These are phyloP conservation scores for Quercus ilex DNA, from an alignment of 306 rosid genomes.

Conservation along the genomic window DNA sequence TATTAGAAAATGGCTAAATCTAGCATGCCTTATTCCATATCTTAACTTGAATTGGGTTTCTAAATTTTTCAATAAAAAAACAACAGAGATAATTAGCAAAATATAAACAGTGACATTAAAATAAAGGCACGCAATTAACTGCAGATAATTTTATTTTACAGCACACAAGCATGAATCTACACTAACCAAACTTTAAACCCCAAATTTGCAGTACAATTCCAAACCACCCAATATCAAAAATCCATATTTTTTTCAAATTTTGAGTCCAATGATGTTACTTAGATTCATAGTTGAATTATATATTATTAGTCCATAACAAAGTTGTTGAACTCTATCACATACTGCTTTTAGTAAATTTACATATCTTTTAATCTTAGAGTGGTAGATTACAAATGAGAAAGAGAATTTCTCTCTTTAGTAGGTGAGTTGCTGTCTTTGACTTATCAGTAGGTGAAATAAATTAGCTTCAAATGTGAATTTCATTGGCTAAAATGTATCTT, in stretches of 20 bases:
- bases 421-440: too few relatives aligned
- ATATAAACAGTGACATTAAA: constrained; percentile 4
- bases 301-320: not conserved
- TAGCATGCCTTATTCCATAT: not conserved
- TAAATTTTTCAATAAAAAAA: not conserved
- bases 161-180: constrained; percentile 2
- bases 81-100: not conserved
- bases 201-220: not conserved
- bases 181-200: not conserved
- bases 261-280: not conserved
- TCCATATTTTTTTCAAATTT: not conserved
- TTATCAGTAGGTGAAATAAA: too few relatives aligned
- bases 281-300: not conserved
- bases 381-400: too few relatives aligned
- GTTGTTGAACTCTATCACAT: not conserved
- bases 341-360: not conserved
- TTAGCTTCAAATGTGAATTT: too few relatives aligned
- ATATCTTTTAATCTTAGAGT: too few relatives aligned
- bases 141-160: constrained; percentile 7
- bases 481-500: too few relatives aligned
- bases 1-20: not conserved
- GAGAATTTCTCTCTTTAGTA: too few relatives aligned
- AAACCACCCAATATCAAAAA: not conserved
- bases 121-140: constrained; percentile 1
- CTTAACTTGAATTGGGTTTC: not conserved